A percentile compares a stretch with the other conserved stretches of the same genome.
Conservation (phyloP, 805 yeast species). For the Yamadazyma tumulicola region DNA sequence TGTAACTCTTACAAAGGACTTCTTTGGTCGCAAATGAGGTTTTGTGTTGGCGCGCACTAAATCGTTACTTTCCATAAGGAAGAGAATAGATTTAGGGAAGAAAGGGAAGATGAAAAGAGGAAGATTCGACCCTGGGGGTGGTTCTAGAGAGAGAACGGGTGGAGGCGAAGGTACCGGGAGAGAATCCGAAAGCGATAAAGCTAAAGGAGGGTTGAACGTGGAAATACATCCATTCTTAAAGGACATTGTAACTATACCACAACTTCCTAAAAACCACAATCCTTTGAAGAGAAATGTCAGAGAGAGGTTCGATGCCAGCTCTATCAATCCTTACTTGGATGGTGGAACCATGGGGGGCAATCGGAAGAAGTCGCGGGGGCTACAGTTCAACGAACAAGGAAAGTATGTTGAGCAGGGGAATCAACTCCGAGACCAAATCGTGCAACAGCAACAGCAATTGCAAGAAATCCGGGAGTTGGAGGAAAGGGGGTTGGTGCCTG, state of each 20-base stretch:
- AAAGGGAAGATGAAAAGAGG: too few species aligned
- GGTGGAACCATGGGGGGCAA: constrained; percentile 7
- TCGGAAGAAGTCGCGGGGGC: constrained; percentile 27
- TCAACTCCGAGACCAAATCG: constrained; percentile 51
- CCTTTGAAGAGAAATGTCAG: constrained; percentile 27
- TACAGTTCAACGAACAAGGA: constrained; percentile 60
- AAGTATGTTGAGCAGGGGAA: constrained; percentile 57
- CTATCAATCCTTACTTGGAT: constrained; percentile 38
- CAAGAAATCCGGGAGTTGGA: constrained; percentile 23
- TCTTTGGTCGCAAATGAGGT: too few species aligned
- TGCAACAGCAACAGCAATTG: constrained; percentile 27
- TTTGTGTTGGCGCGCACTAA: too few species aligned
- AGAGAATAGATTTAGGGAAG: too few species aligned
- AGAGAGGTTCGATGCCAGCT: constrained; percentile 28
- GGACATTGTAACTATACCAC: constrained; percentile 21
- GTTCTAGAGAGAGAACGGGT: background rate
- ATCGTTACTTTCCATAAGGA: too few species aligned
- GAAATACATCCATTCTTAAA: constrained; percentile 38
- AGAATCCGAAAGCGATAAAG: constrained; percentile 1
- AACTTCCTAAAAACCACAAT: constrained; percentile 21
- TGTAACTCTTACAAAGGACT: too few species aligned
- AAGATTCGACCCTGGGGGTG: too few species aligned
- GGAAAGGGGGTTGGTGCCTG: constrained; percentile 47
- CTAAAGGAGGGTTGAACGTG: constrained; percentile 25
- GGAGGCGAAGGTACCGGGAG: too few species aligned